Evolutionary conservation across 2,329 filamentous ascomycete species (phyloP), one percentile per base, ranked within the genome.

Genomic region (Pseudofabraea citricarpa): DNA sequence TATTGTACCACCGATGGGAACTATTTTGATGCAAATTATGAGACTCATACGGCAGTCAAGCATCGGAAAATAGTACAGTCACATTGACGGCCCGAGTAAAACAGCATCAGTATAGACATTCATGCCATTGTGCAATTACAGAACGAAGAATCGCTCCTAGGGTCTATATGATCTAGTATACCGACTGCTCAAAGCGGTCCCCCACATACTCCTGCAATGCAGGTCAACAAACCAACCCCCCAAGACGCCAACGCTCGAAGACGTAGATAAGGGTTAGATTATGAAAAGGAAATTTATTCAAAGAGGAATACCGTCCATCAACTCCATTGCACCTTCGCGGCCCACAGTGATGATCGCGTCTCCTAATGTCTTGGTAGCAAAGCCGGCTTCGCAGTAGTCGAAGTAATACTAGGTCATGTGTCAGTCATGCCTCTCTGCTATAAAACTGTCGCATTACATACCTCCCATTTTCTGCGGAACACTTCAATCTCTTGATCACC

Each of bases 341-440:
- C 76, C 79, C 9, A 86, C 79, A 0, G 81, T 87, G 49, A 90
- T 78, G 39, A 88, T 85, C 1, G 81, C 80, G 63, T 88, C 84
- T 2, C 83, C 83, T 16, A 89, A 61, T 2, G 81, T 85, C 64
- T 87, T 87, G 5, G 79, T 84, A 45, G 75, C 67, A 56, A 89
- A 88, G 0, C 83, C 84, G 29, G 83, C 83, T 60, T 88, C 84
- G 49, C 83, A 87, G 58, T 88, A 88, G 18, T 76, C 71, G 62
- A 88, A 89, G 59, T 88, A 89, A 56, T 87, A 89, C 69, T 80
- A n/a, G n/a, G 48, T 26, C n/a, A 18, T 20, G 24, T 29, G 33
- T 49, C 20, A 50, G 44, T 39, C 12, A 31, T 19, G 8, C n/a
- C 3, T 19, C 44, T 27, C 6, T 6, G 27, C 41, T 31, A 22